A percentile compares a stretch with the other conserved stretches of the same genome.
Evolutionary conservation across 257 asterid genomes (phyloP).

Genomic region (Solanum appendiculatum): DNA sequence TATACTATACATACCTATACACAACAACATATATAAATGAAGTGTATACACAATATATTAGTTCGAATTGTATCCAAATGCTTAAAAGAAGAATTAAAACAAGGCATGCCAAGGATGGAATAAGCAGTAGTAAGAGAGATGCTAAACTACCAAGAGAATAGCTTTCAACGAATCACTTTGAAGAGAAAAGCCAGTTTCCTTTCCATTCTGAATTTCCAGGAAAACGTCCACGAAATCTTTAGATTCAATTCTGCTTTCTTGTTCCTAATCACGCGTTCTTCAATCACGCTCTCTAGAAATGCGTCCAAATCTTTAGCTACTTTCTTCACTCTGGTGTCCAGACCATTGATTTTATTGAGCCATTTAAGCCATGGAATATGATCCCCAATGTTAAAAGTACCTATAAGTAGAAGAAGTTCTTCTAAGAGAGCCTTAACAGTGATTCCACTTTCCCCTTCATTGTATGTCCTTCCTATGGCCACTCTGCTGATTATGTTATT

Average conservation of each 20-base stretch:
- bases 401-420: background rate
- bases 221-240: constrained; percentile 18
- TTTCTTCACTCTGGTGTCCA: constrained; percentile 3
- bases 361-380: constrained; percentile 27
- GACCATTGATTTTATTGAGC: constrained; percentile 20
- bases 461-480: constrained; percentile 30
- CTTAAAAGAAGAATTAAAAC: no score
- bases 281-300: constrained; percentile 16
- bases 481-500: constrained; percentile 31
- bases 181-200: constrained; percentile 2
- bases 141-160: background rate
- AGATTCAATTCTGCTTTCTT: background rate
- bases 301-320: constrained; percentile 13
- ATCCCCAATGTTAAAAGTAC: background rate
- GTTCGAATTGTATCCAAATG: no score
- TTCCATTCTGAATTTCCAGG: constrained; percentile 9
- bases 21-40: no score
- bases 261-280: background rate
- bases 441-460: constrained; percentile 18
- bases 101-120: no score
- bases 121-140: no score
- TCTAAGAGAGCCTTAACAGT: constrained; percentile 5
- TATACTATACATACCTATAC: no score
- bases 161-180: constrained; percentile 3
- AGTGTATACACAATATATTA: no score